phyloP scores from a whole-genome alignment of 2,329 filamentous ascomycete species.

The Fusarium nodosum region DNA sequence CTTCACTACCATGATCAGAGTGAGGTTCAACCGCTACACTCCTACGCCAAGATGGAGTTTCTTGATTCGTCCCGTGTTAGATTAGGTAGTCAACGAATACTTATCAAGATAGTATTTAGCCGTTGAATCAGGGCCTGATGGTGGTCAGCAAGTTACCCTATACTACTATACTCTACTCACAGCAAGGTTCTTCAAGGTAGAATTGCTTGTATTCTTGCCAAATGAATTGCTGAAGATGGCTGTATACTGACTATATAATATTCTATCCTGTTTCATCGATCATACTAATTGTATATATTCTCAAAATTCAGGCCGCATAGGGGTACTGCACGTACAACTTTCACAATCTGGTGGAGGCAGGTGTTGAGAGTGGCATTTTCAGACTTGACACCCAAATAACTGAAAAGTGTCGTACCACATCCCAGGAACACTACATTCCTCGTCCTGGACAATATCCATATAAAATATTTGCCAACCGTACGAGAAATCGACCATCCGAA shows the following conservation, averaged over 20 bases:
- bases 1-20: constrained; percentile 20
- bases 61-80: constrained; percentile 1
- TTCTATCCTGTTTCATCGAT: not conserved
- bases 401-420: not conserved
- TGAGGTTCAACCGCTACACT: constrained; percentile 13
- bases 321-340: too few species aligned
- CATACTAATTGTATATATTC: too few species aligned
- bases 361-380: not conserved
- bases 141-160: not conserved
- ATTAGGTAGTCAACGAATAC: not conserved
- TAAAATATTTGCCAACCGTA: constrained; percentile 19
- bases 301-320: too few species aligned
- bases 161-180: accelerated
- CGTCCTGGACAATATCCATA: not conserved
- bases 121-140: not conserved
- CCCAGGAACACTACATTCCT: not conserved
- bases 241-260: not conserved
- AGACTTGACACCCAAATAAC: not conserved
- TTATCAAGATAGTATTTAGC: not conserved
- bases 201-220: not conserved
- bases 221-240: not conserved
- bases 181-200: not conserved
- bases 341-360: not conserved
- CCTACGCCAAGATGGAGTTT: not conserved
- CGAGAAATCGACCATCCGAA: constrained; percentile 22